These are phyloP conservation scores for Luzula sylvatica DNA, from an alignment of 176 grass and related monocot genomes.

Conservation along the genomic window DNA sequence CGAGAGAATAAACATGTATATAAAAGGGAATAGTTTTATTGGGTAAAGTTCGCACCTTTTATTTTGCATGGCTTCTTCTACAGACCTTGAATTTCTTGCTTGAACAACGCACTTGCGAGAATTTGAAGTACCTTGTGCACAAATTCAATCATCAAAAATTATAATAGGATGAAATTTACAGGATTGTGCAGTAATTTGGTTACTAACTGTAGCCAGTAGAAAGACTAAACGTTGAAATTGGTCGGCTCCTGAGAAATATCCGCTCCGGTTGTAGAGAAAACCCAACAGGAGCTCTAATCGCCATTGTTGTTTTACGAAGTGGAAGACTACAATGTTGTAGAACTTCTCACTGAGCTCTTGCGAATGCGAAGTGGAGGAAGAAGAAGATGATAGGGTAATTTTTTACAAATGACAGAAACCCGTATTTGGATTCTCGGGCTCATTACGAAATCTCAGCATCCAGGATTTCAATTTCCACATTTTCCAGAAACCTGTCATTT, in stretches of 20 bases:
- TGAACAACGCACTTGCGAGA: slow-evolving; percentile 28
- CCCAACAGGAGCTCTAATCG: slow-evolving; percentile 13
- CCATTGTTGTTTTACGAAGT: slow-evolving; percentile 25
- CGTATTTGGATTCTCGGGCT: too few relatives aligned
- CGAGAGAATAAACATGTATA: too few relatives aligned
- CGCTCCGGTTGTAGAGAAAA: slow-evolving; percentile 26
- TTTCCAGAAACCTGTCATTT: too few relatives aligned
- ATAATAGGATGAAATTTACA: neutral
- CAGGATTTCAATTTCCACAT: too few relatives aligned
- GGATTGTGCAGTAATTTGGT: neutral
- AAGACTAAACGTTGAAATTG: neutral
- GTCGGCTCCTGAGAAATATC: slow-evolving; percentile 28
- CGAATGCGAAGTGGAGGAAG: neutral
- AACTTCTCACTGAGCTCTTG: neutral
- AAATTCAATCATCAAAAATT: neutral
- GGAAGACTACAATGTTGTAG: neutral
- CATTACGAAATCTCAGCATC: too few relatives aligned
- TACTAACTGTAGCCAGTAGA: slow-evolving; percentile 10
- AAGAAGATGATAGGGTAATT: neutral
- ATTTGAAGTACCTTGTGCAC: slow-evolving; percentile 29
- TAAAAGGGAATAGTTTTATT: neutral
- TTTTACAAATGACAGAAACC: too few relatives aligned
- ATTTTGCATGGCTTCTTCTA: slow-evolving; percentile 31
- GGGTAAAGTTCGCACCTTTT: slow-evolving; percentile 26
- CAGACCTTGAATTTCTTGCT: slow-evolving; percentile 41